A percentile compares a stretch with the other conserved stretches of the same genome.
Evolutionary conservation across 1,284 basidiomycete species (phyloP).

Genomic region (Ceratobasidium sp.): DNA sequence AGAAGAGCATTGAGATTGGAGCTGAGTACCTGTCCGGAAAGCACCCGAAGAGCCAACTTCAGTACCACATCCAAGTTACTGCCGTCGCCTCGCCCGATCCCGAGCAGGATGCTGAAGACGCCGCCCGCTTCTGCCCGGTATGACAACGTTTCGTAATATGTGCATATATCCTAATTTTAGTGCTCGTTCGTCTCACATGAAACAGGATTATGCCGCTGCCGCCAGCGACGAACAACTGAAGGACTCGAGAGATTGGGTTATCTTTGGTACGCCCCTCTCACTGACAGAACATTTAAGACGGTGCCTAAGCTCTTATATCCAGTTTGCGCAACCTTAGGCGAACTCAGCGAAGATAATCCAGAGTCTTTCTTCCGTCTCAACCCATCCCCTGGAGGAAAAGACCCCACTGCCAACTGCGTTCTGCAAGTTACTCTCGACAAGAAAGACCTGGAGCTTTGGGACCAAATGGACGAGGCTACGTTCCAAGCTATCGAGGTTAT

Average conservation of each 20-base stretch:
- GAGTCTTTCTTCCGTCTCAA: slow-evolving; percentile 43
- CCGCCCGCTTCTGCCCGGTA: slow-evolving; percentile 47
- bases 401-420: slow-evolving; percentile 47
- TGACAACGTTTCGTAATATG: background rate
- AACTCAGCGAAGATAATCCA: slow-evolving; percentile 46
- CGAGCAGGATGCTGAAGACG: slow-evolving; percentile 47
- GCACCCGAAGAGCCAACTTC: slow-evolving; percentile 45
- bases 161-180: background rate
- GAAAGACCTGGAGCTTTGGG: slow-evolving; percentile 46
- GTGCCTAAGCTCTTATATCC: background rate
- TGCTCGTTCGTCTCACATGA: too few species aligned
- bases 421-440: slow-evolving; percentile 48
- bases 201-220: slow-evolving; percentile 49
- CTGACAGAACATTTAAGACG: background rate
- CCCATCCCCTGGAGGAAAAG: background rate
- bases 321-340: slow-evolving; percentile 45
- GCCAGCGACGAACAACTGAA: slow-evolving; percentile 46
- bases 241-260: slow-evolving; percentile 47
- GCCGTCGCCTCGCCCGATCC: slow-evolving; percentile 48
- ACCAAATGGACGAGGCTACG: slow-evolving; percentile 50
- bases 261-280: slow-evolving; percentile 42
- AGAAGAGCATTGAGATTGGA: slow-evolving; percentile 48
- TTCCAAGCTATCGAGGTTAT: slow-evolving; percentile 48
- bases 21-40: slow-evolving; percentile 50
- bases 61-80: slow-evolving; percentile 51